Conservation (phyloP, 768 basidiomycete genomes). For the Russula brevipes region DNA sequence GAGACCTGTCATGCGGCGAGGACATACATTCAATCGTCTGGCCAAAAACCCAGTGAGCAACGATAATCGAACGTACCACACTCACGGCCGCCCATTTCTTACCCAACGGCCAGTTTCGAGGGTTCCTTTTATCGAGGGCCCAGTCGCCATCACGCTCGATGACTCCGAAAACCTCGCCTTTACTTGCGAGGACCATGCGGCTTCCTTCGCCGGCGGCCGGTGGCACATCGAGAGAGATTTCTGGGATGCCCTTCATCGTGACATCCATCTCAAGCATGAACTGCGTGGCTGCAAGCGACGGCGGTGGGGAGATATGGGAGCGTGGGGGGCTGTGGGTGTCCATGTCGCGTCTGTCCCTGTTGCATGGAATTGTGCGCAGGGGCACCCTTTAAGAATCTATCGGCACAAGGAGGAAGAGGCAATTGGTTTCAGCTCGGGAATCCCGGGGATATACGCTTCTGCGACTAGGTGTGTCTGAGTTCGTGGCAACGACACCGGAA, state of each 20-base stretch:
- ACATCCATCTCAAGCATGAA: background rate
- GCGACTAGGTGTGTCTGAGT: too few species aligned
- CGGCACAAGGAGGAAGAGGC: background rate
- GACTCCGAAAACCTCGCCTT: too few species aligned
- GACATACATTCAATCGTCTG: background rate
- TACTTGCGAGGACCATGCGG: too few species aligned
- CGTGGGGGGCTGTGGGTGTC: background rate
- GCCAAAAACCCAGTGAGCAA: slow-evolving; percentile 24
- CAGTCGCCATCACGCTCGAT: slow-evolving; percentile 32
- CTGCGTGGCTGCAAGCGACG: background rate
- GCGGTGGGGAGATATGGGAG: background rate
- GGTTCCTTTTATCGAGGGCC: slow-evolving; percentile 54
- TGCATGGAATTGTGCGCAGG: background rate
- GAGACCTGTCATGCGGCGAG: slow-evolving; percentile 42
- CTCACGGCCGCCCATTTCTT: slow-evolving; percentile 54
- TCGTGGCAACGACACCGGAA: too few species aligned
- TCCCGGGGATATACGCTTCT: too few species aligned
- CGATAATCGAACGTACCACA: slow-evolving; percentile 47
- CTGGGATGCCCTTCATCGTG: background rate
- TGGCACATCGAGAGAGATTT: background rate
- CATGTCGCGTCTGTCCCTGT: background rate
- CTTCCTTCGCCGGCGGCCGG: too few species aligned
- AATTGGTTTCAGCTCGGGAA: too few species aligned
- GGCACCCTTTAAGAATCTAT: background rate
- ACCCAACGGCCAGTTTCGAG: slow-evolving; percentile 56